Evolutionary conservation across 129 eudicot species (phyloP), one percentile per base, ranked within the genome.

Genomic region (Flaveria bidentis): DNA sequence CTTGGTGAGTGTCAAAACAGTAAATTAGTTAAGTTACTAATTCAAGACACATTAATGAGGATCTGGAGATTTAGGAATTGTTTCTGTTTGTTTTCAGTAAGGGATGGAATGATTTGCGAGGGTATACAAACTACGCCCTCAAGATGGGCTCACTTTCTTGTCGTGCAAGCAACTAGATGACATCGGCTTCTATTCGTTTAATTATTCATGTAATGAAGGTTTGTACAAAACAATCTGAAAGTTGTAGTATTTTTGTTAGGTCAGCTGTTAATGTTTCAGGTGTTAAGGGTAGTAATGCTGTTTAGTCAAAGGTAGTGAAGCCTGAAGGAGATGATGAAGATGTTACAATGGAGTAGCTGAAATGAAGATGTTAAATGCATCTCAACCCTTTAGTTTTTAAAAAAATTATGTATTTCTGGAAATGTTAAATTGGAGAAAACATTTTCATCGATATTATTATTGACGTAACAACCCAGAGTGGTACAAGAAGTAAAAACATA

Each of bases 61-160:
- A 36, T 36, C 6, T 36, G 41, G 41, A 36, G 41, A 36, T 36
- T 1, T 33, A 74, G 96, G 67, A 86, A 86, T 44, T 88, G 93
- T 55, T 90, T 88, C 72, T 90, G 93, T 91, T 72, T 50, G 96
- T 91, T 60, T 91, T 94, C 72, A 87, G 96, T 0, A 72, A 88
- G 57, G 97, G 99, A 0, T 94, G 99, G 99, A 50, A 50, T 50
- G 5, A 50, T 5, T 50, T 6, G 17, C 6, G 55, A 50, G 17
- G 1, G 16, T 14, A 50, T 6, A 50, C 55, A 1, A 1, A 87
- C 36, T 30, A 14, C 78, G 60, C 13, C 61, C 80, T 0, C 70
- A 55, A 18, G 92, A 88, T 44, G 75, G 53, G 28, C 60, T 86
- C 47, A 62, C 45, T 23, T 88, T 88, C 73, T 83, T 67, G 16